Conservation (phyloP, 331 rosid genomes). For the Malus hybrid region DNA sequence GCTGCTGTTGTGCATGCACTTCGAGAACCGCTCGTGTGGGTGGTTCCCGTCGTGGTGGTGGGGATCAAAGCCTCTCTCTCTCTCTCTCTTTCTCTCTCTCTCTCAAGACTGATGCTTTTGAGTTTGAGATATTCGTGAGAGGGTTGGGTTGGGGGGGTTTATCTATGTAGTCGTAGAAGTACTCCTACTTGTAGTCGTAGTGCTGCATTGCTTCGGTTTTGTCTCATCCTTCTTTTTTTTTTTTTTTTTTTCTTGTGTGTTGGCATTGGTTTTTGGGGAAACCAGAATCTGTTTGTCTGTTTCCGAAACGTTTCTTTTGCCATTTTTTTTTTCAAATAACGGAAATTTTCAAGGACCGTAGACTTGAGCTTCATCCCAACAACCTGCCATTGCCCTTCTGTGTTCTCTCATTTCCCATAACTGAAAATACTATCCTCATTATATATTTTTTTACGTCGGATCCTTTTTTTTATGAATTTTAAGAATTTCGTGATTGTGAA, state of each 20-base stretch:
- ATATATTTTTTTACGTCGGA: not conserved
- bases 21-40: conserved; percentile 83
- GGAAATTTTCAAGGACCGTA: conserved; percentile 5
- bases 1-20: conserved; percentile 21
- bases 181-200: not conserved
- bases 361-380: conserved; percentile 12
- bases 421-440: not conserved
- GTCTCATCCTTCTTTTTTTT: conserved; percentile 1
- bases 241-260: conserved; percentile 3
- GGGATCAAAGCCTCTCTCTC: not conserved
- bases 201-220: not conserved
- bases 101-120: not conserved
- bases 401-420: not conserved
- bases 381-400: conserved; percentile 2
- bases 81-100: not conserved
- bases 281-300: conserved; percentile 43
- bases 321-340: conserved; percentile 22
- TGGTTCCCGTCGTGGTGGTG: conserved; percentile 9
- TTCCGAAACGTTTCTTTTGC: conserved; percentile 16
- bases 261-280: conserved; percentile 35
- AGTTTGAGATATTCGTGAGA: not conserved
- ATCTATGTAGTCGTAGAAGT: not conserved
- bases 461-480: too few relatives aligned
- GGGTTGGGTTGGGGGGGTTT: not conserved
- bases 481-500: fast-evolving